phyloP scores from a whole-genome alignment of 78 protist genomes.

The Chrysochromulina parva region DNA sequence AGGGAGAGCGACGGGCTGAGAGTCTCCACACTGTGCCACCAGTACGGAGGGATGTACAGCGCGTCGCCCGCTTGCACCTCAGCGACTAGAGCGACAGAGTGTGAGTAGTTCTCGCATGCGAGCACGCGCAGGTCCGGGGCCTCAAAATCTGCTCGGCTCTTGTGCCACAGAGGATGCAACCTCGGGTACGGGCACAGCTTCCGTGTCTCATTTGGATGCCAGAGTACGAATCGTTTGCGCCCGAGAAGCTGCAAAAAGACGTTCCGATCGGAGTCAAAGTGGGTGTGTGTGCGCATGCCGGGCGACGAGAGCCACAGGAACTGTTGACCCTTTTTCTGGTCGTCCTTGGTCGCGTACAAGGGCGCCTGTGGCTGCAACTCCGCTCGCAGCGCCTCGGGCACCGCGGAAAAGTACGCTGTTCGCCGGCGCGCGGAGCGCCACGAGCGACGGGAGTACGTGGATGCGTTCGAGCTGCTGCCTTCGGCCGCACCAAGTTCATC shows the following conservation, averaged over 20 bases:
- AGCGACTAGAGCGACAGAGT: background rate
- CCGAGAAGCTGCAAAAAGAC: slow-evolving; percentile 3
- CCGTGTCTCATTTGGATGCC: slow-evolving; percentile 3
- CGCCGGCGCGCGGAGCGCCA: too few relatives aligned
- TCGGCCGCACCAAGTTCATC: too few relatives aligned
- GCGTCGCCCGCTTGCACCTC: slow-evolving; percentile 2
- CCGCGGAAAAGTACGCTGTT: too few relatives aligned
- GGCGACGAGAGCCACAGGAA: too few relatives aligned
- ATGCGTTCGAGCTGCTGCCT: too few relatives aligned
- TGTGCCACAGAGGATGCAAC: slow-evolving; percentile 27
- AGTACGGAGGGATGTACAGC: slow-evolving; percentile 20
- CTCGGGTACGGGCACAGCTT: background rate
- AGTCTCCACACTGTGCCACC: slow-evolving; percentile 6
- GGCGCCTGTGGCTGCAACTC: too few relatives aligned
- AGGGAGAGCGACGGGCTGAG: too few relatives aligned
- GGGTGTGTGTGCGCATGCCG: slow-evolving; percentile 17
- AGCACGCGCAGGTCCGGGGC: background rate
- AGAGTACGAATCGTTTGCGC: background rate
- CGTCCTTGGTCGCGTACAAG: too few relatives aligned
- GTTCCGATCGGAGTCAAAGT: slow-evolving; percentile 21
- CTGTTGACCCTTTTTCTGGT: too few relatives aligned
- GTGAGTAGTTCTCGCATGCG: background rate
- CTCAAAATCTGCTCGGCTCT: background rate
- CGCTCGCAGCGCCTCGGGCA: too few relatives aligned
- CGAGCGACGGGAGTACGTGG: too few relatives aligned